phyloP scores from a whole-genome alignment of 345 rosid genomes.

The Bruguiera sexangula region DNA sequence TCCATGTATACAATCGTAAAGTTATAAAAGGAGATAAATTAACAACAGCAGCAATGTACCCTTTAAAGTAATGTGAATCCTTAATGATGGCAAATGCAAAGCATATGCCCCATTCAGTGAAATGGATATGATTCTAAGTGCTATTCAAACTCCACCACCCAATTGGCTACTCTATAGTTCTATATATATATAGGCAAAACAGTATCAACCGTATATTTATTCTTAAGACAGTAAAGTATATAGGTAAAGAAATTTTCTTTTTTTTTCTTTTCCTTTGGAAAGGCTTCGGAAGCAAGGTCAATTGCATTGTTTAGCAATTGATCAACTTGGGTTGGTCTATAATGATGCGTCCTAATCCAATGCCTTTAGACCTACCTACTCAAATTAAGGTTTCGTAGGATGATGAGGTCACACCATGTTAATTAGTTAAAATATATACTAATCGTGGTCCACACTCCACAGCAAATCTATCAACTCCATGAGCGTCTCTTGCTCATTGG shows the following conservation, averaged over 20 bases:
- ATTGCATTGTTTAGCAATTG: constrained; percentile 5
- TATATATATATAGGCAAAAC: constrained; percentile 21
- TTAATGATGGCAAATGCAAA: neutral
- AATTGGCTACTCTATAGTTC: neutral
- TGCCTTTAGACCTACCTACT: neutral
- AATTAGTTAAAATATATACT: neutral
- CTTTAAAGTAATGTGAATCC: neutral
- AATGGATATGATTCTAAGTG: constrained; percentile 19
- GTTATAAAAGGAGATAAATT: neutral
- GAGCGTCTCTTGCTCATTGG: neutral
- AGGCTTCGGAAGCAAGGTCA: constrained; percentile 9
- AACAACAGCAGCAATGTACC: neutral
- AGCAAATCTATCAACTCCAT: neutral
- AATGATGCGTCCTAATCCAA: constrained; percentile 6
- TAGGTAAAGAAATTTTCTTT: neutral
- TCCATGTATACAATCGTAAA: neutral
- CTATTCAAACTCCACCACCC: constrained; percentile 12
- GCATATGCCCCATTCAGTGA: neutral
- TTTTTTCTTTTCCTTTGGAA: neutral
- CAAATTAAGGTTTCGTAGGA: neutral
- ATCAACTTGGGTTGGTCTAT: neutral
- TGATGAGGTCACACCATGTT: neutral
- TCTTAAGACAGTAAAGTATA: neutral
- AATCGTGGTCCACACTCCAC: neutral
- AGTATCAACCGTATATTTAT: neutral